Percentiles rank a stretch among this genome's conserved stretches.
Conservation (phyloP, 2,329 filamentous ascomycete genomes). For the Sordariomycetes sp. region DNA sequence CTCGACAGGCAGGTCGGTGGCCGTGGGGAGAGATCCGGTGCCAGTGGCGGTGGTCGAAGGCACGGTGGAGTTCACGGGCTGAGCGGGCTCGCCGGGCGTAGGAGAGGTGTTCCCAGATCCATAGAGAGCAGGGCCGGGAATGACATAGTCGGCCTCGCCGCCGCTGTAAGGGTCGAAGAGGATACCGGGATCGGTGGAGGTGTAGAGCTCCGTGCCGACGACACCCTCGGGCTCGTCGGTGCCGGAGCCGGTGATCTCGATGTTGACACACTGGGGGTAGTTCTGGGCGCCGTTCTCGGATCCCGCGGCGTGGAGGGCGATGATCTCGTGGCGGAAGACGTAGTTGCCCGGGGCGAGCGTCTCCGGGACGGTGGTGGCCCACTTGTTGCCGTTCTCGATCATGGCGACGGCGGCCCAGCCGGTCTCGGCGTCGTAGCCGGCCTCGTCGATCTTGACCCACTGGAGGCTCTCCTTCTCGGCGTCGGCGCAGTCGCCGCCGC, state of each 20-base stretch:
- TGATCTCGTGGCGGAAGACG: conserved; percentile 40
- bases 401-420: conserved; percentile 27
- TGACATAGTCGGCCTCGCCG: conserved; percentile 13
- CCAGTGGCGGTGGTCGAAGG: not conserved
- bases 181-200: conserved; percentile 18
- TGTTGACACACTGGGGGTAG: conserved; percentile 40
- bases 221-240: conserved; percentile 19
- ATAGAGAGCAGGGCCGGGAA: conserved; percentile 16
- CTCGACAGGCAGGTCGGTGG: not conserved
- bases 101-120: not conserved
- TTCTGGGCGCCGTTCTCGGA: conserved; percentile 35
- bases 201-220: conserved; percentile 18
- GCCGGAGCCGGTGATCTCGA: conserved; percentile 30
- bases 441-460: conserved; percentile 54
- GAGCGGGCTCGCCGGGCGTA: not conserved
- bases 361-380: conserved; percentile 20
- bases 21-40: not conserved
- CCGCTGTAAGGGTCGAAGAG: conserved; percentile 20
- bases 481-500: conserved; percentile 41
- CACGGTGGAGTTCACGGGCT: not conserved
- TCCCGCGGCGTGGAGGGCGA: conserved; percentile 34
- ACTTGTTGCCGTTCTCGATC: conserved; percentile 24
- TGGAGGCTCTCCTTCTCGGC: conserved; percentile 41
- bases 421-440: conserved; percentile 34
- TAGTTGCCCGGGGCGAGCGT: conserved; percentile 27